Evolutionary conservation across 202 grass and related monocot species (phyloP), one percentile per base, ranked within the genome.

Genomic region (Tripidium arundinaceum): DNA sequence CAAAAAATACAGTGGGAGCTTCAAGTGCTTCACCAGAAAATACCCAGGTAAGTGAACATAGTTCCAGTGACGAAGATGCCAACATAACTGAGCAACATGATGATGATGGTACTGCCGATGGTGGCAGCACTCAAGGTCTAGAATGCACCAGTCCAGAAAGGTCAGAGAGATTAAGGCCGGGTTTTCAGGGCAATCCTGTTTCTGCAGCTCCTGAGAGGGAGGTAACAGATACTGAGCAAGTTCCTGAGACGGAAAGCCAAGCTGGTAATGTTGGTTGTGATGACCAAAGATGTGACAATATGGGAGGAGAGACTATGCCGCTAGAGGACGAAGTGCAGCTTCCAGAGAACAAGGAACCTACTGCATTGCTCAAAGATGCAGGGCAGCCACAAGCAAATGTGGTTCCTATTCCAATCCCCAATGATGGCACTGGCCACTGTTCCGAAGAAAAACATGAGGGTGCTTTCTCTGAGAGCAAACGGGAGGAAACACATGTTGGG

Each of bases 221-320:
- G 62, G 91, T 86, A 55, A 68, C 72, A 68, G 92, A 93, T 68
- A 93, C 92, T 14, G 92, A 99, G 81, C 83, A 52, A 86, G 66
- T 96, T 80, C 65, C 72, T 5, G 96, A 84, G 76, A 99, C 88
- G 21, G 89, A 96, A 79, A 93, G 83, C 78, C 86, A 90, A 88
- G 84, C 64, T 33, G 90, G 84, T 52, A 86, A 82, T 68, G 64
- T 65, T 80, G 78, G 68, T 16, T 85, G 79, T 13, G 79, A 82
- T 78, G 89, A 85, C 69, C 86, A 87, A 74, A 92, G 76, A 88
- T 95, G 84, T 78, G 90, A 79, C 11, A 77, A 90, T 63, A 79
- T 85, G 41, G 86, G 29, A 69, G 92, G 84, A 73, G 89, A 94
- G 11, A 90, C 90, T 59, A 83, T 90, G 88, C 93, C 90, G 26